Conservation (phyloP, 257 asterid genomes). For the Thymus mandschuricus region DNA sequence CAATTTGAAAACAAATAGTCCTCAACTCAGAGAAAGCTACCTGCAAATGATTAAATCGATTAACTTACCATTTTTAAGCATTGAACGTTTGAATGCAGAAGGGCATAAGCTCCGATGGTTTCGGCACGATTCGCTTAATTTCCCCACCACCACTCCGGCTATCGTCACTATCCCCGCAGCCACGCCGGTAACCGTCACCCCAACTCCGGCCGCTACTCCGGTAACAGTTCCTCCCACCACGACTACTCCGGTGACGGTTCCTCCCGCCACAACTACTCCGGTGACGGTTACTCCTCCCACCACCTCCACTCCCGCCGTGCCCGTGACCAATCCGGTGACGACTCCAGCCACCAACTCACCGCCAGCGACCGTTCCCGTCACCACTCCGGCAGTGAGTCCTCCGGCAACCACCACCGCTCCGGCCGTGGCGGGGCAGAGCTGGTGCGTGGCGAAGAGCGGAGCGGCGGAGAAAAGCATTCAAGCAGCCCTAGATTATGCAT, state of each 20-base stretch:
- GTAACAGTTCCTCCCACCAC: conserved; percentile 45
- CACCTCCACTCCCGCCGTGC: conserved; percentile 37
- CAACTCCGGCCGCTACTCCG: conserved; percentile 43
- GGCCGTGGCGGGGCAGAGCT: conserved; percentile 55
- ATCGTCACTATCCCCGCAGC: conserved; percentile 49
- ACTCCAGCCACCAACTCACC: conserved; percentile 24
- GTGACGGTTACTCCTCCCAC: neutral
- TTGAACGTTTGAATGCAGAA: conserved; percentile 26
- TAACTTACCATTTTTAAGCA: neutral
- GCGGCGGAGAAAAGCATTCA: conserved; percentile 52
- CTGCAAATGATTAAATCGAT: neutral
- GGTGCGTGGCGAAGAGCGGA: conserved; percentile 86
- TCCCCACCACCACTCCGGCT: conserved; percentile 41
- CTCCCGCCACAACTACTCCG: conserved; percentile 23
- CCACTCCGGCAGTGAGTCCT: conserved; percentile 42
- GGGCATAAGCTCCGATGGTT: conserved; percentile 1
- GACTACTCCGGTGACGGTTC: neutral
- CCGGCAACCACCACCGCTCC: conserved; percentile 45
- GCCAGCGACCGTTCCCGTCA: conserved; percentile 50
- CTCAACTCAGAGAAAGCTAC: too few species aligned
- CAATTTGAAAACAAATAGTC: too few species aligned
- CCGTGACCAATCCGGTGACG: conserved; percentile 26
- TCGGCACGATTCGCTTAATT: conserved; percentile 41
- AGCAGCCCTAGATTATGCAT: conserved; percentile 81
- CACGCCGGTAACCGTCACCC: conserved; percentile 42